These are phyloP conservation scores for Larix kaempferi DNA, from an alignment of 75 land plant species.

Conservation along the genomic window DNA sequence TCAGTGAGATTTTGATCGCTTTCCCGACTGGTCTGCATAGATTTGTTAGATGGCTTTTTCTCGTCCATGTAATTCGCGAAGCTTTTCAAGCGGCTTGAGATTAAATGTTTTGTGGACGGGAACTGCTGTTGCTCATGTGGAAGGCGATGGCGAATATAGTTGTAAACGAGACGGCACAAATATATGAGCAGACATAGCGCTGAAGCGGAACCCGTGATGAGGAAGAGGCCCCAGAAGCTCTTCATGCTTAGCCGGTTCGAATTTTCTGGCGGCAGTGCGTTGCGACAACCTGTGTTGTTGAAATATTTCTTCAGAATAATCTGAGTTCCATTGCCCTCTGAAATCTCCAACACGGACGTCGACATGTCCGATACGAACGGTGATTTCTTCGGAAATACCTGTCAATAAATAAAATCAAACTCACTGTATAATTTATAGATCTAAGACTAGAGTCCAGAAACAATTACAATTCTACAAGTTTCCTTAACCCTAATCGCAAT, in stretches of 20 bases:
- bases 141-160: not conserved
- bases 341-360: conserved; percentile 30
- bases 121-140: not conserved
- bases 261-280: not conserved
- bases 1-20: too few species aligned
- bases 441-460: too few species aligned
- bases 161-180: conserved; percentile 14
- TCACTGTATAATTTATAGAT: not conserved
- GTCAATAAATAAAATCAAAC: not conserved
- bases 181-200: conserved; percentile 19
- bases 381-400: conserved; percentile 55
- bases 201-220: conserved; percentile 44
- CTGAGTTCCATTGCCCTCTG: conserved; percentile 22
- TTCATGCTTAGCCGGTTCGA: conserved; percentile 22
- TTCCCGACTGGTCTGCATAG: too few species aligned
- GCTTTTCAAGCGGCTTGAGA: not conserved
- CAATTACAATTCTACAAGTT: too few species aligned
- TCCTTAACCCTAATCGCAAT: too few species aligned
- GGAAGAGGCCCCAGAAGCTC: conserved; percentile 66
- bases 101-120: not conserved
- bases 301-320: conserved; percentile 18
- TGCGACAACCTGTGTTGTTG: conserved; percentile 8
- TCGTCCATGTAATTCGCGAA: conserved; percentile 1
- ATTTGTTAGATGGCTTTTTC: not conserved
- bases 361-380: conserved; percentile 39